Base-by-base conservation (phyloP, 2,329 filamentous ascomycete genomes). In the Hymenoscyphus occultus region DNA sequence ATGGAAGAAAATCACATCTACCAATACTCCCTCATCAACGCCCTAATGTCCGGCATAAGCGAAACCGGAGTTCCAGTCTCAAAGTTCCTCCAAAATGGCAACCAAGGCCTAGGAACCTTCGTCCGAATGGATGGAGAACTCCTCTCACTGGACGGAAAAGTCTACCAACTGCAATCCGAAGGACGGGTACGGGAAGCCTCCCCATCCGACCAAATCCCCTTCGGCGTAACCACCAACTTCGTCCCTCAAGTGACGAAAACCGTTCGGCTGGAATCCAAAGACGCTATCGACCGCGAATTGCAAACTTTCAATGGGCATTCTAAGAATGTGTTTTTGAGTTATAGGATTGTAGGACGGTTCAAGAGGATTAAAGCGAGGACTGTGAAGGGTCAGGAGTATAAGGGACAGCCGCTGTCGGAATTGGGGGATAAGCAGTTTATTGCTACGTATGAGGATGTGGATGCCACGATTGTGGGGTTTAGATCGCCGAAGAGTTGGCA, bases 61-160 rank as follows among this genome's bases (percentile, higher is more conserved):
- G 78, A 81, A 68, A 77, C 78, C 56, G 81, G 81, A 42, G 82
- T 82, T 64, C 73, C 79, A 60, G 80, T 79, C 59, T 76, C 79
- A 51, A 77, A 81, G 70, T 77, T 83, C 64, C 73, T 78, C 14
- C 72, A 75, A 51, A 78, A 81, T 69, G 81, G 82, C 60, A 81
- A 81, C 70, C 77, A 82, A 75, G 82, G 81, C 65, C 77, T 84
- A 10, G 81, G 81, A 65, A 80, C 80, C 40, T 82, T 80, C 67
- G 71, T 74, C 0, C 71, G 72, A 40, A 79, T 81, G 73, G 74
- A 80, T 67, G 80, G 80, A 61, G 80, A 80, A 65, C 72, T 81
- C 13, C 64, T 81, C n/a, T 73, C 80, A 45, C 70, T 81, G 9
- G 78, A 81, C 65, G 75, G 73, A 63, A 74, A 70, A 39, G 74